Base-by-base conservation (phyloP, 2,329 filamentous ascomycete genomes). In the Ramularia endophylla region DNA sequence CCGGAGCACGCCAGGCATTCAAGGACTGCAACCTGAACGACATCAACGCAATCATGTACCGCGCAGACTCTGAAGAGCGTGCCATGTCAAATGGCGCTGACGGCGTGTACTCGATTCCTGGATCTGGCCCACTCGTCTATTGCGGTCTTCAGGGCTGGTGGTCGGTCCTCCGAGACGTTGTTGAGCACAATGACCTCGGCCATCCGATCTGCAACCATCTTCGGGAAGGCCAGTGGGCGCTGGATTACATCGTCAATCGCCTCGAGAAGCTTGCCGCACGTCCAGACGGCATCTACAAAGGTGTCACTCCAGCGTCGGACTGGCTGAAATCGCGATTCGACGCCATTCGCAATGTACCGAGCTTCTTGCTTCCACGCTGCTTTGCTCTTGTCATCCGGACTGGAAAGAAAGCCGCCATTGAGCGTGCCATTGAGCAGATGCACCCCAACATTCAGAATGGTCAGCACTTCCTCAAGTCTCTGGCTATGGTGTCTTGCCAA, bases 131-230 rank as follows among this genome's bases (percentile, higher is more conserved):
- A 44, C 75, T 95, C 30, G 86, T 95, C 2, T 98, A 97, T 63
- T 90, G 90, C 46, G 92, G 92, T 46, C 74, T 98, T n/a, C 92
- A 98, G 63, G 94, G 94, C 27, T 98, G 92, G 90, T 95, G 90
- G 88, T 95, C 88, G 61, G 72, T 95, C 1, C 69, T 98, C 30
- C 83, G 87, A 54, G 74, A 85, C 43, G 83, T 98, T 47, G 85
- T 97, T 54, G 77, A 75, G 37, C 81, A 92, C 50, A 98, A 98
- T 62, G 81, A 97, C 59, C 77, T 98, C 7, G 92, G 86, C 1
- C 92, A 98, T 60, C 86, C 92, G 0, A 74, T 98, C 8, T 97
- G 90, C 64, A 83, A 95, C 57, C 90, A 98, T 58, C 76, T 98
- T 4, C 82, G 92, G 37, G 78, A 94, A 51, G 92, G 92, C 0